phyloP scores from a whole-genome alignment of 768 basidiomycete genomes.

The Hygrophoropsis aurantiaca region DNA sequence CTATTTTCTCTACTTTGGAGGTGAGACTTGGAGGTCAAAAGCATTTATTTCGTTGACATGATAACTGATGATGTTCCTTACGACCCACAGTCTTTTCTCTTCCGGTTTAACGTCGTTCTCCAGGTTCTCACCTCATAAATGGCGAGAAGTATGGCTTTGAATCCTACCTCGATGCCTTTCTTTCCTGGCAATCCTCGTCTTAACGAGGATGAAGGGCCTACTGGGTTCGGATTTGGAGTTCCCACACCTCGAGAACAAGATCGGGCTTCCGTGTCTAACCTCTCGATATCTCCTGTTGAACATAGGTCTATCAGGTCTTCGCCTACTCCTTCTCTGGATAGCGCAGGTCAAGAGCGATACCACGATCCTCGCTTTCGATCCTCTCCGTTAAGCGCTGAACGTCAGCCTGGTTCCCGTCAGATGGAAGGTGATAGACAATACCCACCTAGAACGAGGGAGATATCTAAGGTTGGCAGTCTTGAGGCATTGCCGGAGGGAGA shows the following conservation, averaged over 20 bases:
- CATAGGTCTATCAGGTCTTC: constrained; percentile 69
- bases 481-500: constrained; percentile 58
- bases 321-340: constrained; percentile 56
- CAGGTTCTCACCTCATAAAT: constrained; percentile 40
- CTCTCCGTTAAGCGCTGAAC: constrained; percentile 38
- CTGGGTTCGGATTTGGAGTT: constrained; percentile 45
- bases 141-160: constrained; percentile 75
- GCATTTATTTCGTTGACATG: not conserved
- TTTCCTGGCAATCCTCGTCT: constrained; percentile 65
- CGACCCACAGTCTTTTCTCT: constrained; percentile 2
- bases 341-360: constrained; percentile 20
- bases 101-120: constrained; percentile 15
- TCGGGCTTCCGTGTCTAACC: constrained; percentile 51
- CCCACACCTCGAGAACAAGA: constrained; percentile 43
- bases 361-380: constrained; percentile 31
- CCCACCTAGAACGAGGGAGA: constrained; percentile 46
- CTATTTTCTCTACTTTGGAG: constrained; percentile 12
- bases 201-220: constrained; percentile 53
- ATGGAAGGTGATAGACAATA: constrained; percentile 46
- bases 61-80: constrained; percentile 5
- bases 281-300: constrained; percentile 63
- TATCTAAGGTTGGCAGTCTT: constrained; percentile 47
- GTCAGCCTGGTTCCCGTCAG: constrained; percentile 49
- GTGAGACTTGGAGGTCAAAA: constrained; percentile 17
- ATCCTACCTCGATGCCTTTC: constrained; percentile 83